A percentile compares a stretch with the other conserved stretches of the same genome.
Conservation (phyloP, 192 early-diverging fungal species). For the Coemansia sp. region DNA sequence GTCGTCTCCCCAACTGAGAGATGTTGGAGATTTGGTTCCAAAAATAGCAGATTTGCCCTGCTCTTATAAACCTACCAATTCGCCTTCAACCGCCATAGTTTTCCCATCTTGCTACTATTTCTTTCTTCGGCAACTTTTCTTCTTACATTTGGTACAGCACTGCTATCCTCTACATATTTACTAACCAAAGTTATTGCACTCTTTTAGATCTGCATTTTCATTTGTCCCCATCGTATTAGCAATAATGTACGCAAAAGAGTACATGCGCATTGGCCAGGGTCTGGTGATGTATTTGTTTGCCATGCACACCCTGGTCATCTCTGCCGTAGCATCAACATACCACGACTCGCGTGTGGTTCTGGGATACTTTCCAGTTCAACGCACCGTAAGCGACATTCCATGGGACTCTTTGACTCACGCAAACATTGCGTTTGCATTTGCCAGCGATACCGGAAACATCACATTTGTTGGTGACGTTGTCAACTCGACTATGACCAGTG, state of each 20-base stretch:
- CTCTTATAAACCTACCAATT: background rate
- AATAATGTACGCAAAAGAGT: constrained; percentile 1
- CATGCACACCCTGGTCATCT: background rate
- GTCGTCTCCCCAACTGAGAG: background rate
- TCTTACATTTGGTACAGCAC: constrained; percentile 3
- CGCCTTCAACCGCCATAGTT: background rate
- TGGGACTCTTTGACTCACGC: constrained; percentile 63
- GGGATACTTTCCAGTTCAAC: constrained; percentile 54
- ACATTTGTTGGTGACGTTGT: constrained; percentile 48
- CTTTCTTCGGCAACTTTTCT: background rate
- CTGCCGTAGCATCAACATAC: constrained; percentile 21
- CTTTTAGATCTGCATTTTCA: background rate
- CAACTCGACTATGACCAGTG: constrained; percentile 55
- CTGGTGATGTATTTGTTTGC: background rate
- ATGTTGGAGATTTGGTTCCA: background rate
- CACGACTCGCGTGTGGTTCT: constrained; percentile 44
- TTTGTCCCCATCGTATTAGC: background rate
- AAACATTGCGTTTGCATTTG: constrained; percentile 64
- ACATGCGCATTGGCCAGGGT: background rate
- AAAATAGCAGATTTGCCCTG: background rate
- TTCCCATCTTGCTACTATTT: background rate
- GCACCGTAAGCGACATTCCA: constrained; percentile 42
- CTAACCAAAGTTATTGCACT: background rate
- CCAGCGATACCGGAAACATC: constrained; percentile 36
- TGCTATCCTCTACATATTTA: background rate